phyloP scores from a whole-genome alignment of 768 basidiomycete genomes.

The Tricholoma matsutake region DNA sequence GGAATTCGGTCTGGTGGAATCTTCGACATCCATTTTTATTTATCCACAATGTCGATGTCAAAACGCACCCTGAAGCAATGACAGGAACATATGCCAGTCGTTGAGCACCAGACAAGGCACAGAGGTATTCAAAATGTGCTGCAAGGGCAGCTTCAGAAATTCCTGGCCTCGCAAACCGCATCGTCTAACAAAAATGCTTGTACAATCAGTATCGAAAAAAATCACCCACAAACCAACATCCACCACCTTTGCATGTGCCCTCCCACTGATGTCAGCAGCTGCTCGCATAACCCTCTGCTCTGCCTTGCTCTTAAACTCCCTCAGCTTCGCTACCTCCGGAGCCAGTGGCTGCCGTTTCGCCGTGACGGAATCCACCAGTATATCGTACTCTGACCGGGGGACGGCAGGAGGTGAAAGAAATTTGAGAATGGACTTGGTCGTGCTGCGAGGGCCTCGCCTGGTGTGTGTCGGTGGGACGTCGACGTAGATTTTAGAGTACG shows the following conservation, averaged over 20 bases:
- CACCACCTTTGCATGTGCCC: constrained; percentile 77
- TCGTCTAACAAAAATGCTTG: constrained; percentile 51
- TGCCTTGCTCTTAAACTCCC: constrained; percentile 73
- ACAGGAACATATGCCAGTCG: constrained; percentile 97
- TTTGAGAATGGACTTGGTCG: constrained; percentile 56
- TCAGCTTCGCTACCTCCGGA: constrained; percentile 64
- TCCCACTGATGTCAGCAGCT: constrained; percentile 86
- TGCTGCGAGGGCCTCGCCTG: constrained; percentile 32
- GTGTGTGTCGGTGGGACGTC: constrained; percentile 41
- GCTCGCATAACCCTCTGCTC: constrained; percentile 79
- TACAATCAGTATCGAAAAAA: neutral
- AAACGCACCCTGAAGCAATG: constrained; percentile 83
- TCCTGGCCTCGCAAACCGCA: constrained; percentile 63
- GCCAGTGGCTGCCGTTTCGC: constrained; percentile 51
- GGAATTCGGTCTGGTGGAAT: constrained; percentile 58
- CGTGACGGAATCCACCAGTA: constrained; percentile 52
- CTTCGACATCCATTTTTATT: neutral
- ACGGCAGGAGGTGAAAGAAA: constrained; percentile 35
- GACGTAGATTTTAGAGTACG: constrained; percentile 49
- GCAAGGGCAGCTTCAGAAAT: constrained; percentile 40
- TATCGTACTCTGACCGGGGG: constrained; percentile 47
- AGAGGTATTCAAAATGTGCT: constrained; percentile 90
- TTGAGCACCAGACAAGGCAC: constrained; percentile 74
- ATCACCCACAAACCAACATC: constrained; percentile 7
- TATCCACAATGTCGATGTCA: neutral